These are phyloP conservation scores for Phaseolus lunatus DNA, from an alignment of 306 rosid species.

Conservation along the genomic window DNA sequence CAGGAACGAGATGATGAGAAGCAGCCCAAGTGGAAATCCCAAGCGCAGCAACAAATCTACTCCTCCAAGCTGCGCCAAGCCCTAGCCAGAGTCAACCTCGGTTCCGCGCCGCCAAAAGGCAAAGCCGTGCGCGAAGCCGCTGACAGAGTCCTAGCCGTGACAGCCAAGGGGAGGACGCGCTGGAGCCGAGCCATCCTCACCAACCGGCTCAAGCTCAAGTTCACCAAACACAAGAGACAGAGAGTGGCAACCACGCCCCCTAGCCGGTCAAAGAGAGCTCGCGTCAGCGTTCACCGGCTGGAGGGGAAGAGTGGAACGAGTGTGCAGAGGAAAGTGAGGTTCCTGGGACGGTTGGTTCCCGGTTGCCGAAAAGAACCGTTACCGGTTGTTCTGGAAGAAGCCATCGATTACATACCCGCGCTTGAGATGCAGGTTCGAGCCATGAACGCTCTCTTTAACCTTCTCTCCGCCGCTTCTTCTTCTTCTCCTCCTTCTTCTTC, in stretches of 20 bases:
- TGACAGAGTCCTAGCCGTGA: slow-evolving; percentile 75
- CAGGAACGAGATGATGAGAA: slow-evolving; percentile 51
- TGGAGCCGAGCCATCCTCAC: slow-evolving; percentile 93
- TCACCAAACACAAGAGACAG: slow-evolving; percentile 61
- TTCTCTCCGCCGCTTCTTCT: slow-evolving; percentile 54
- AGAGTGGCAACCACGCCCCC: slow-evolving; percentile 38
- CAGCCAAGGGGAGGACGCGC: slow-evolving; percentile 84
- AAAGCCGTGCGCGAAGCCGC: slow-evolving; percentile 85
- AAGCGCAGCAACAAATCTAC: slow-evolving; percentile 79
- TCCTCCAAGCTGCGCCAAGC: slow-evolving; percentile 78
- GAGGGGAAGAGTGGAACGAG: slow-evolving; percentile 71
- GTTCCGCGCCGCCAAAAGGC: slow-evolving; percentile 51
- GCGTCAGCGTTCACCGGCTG: slow-evolving; percentile 66
- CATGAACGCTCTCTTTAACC: slow-evolving; percentile 69
- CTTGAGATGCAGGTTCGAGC: slow-evolving; percentile 87
- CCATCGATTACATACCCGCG: slow-evolving; percentile 81
- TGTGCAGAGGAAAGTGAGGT: slow-evolving; percentile 70
- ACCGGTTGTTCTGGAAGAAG: slow-evolving; percentile 81
- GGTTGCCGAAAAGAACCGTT: slow-evolving; percentile 83
- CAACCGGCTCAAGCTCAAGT: slow-evolving; percentile 74
- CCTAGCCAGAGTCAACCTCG: slow-evolving; percentile 57
- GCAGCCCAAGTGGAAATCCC: slow-evolving; percentile 76
- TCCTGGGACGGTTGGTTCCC: slow-evolving; percentile 81
- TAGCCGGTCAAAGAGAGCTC: slow-evolving; percentile 62
- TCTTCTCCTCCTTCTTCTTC: slow-evolving; percentile 31